Evolutionary conservation across 257 asterid genomes (phyloP).

Genomic region (Nicotiana otophora): DNA sequence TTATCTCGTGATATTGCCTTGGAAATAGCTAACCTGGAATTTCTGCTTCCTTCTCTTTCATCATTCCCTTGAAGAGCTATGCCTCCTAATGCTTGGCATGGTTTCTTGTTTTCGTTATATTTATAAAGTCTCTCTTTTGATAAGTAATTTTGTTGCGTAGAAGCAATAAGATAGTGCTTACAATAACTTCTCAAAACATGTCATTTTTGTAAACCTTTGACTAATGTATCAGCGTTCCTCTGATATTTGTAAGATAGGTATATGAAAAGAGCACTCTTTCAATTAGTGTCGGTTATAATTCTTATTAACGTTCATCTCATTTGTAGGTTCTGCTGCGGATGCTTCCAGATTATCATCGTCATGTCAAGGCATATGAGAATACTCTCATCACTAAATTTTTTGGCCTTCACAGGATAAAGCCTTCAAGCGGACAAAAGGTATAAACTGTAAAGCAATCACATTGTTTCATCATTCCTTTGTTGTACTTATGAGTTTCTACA

Average conservation of each 20-base stretch:
- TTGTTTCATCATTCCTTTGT: not conserved
- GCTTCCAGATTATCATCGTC: conserved; percentile 88
- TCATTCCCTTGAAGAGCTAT: not conserved
- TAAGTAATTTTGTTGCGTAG: not conserved
- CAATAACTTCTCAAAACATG: not conserved
- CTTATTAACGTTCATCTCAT: conserved; percentile 14
- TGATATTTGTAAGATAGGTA: not conserved
- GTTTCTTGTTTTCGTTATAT: not conserved
- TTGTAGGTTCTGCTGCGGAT: conserved; percentile 79
- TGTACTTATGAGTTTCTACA: not conserved
- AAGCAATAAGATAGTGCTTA: not conserved
- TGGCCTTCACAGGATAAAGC: conserved; percentile 94
- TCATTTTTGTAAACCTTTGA: not conserved
- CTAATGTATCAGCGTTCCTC: not conserved
- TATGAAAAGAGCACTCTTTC: not conserved
- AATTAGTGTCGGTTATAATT: not conserved
- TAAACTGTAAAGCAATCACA: not conserved
- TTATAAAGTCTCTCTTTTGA: not conserved
- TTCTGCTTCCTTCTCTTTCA: too few relatives aligned
- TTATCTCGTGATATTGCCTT: not conserved
- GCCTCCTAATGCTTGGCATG: not conserved
- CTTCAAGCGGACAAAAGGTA: conserved; percentile 94
- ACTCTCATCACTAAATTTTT: conserved; percentile 91
- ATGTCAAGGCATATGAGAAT: conserved; percentile 72
- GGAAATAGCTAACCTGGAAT: not conserved